Percentiles rank a stretch among this genome's conserved stretches.
Evolutionary conservation across 2,329 filamentous ascomycete genomes (phyloP).

Genomic region (Ceratocystis albifundus): DNA sequence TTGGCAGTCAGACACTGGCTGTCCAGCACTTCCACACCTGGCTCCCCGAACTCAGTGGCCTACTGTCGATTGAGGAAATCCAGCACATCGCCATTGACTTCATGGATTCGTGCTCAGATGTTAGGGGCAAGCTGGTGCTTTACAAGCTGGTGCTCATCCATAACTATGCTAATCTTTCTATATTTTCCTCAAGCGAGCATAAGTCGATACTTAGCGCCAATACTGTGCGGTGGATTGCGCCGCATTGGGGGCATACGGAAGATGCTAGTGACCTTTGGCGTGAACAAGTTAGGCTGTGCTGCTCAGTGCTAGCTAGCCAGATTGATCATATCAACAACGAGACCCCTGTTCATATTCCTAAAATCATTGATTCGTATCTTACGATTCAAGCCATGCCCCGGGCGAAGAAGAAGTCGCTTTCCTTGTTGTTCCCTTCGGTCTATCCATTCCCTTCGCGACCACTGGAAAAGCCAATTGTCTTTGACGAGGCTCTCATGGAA

Average conservation of each 20-base stretch:
- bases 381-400: constrained; percentile 51
- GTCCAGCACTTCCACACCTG: constrained; percentile 96
- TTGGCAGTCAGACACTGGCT: constrained; percentile 87
- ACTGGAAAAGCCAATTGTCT: constrained; percentile 48
- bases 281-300: constrained; percentile 86
- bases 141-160: constrained; percentile 90
- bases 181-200: constrained; percentile 71
- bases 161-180: constrained; percentile 71
- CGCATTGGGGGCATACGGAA: constrained; percentile 75
- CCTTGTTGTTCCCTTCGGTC: constrained; percentile 74
- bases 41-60: constrained; percentile 76
- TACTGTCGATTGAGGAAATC: constrained; percentile 73
- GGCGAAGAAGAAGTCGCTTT: constrained; percentile 54
- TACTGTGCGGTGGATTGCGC: constrained; percentile 80
- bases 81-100: constrained; percentile 86
- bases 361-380: constrained; percentile 80
- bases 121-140: constrained; percentile 80
- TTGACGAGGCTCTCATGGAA: constrained; percentile 82
- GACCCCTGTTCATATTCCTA: constrained; percentile 79
- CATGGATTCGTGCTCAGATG: constrained; percentile 75
- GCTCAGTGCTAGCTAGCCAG: constrained; percentile 81
- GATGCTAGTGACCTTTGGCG: constrained; percentile 75
- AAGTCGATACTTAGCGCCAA: constrained; percentile 63
- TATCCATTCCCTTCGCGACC: constrained; percentile 77
- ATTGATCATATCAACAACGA: constrained; percentile 66